These are phyloP conservation scores for Sclerotinia subarctica DNA, from an alignment of 2,329 filamentous ascomycete genomes.

Conservation along the genomic window DNA sequence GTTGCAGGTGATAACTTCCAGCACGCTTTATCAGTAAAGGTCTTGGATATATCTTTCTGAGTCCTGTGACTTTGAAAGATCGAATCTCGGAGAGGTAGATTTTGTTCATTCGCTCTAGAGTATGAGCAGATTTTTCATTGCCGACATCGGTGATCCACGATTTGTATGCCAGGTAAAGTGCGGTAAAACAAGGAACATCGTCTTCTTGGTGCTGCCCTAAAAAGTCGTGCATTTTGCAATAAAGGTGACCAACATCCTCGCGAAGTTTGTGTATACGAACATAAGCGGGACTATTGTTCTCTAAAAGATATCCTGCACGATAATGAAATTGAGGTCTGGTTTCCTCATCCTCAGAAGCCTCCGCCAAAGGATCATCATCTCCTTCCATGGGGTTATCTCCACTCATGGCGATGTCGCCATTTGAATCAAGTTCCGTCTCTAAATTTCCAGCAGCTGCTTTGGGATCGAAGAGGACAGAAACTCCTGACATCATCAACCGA, in stretches of 20 bases:
- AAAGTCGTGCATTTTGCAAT: conserved; percentile 84
- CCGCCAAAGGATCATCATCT: conserved; percentile 54
- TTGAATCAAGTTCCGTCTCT: conserved; percentile 45
- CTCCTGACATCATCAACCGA: conserved; percentile 82
- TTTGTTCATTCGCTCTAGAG: conserved; percentile 80
- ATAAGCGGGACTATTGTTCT: conserved; percentile 63
- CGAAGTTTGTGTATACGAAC: conserved; percentile 75
- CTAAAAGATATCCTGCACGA: conserved; percentile 78
- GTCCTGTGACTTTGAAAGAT: conserved; percentile 89
- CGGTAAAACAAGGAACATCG: conserved; percentile 92
- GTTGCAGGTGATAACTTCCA: conserved; percentile 89
- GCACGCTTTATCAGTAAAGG: conserved; percentile 89
- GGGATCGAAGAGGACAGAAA: conserved; percentile 85
- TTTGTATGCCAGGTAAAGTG: conserved; percentile 85
- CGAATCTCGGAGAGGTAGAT: conserved; percentile 83
- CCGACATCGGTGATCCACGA: conserved; percentile 98
- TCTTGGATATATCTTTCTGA: conserved; percentile 88
- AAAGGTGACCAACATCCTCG: conserved; percentile 71
- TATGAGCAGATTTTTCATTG: conserved; percentile 91
- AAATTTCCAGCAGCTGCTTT: conserved; percentile 60
- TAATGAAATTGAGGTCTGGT: conserved; percentile 85
- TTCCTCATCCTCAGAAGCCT: conserved; percentile 73
- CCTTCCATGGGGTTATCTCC: conserved; percentile 52
- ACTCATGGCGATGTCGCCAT: conserved; percentile 46
- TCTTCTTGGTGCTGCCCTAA: conserved; percentile 83